Percentiles rank a stretch among this genome's conserved stretches.
These are phyloP conservation scores for Ensete glaucum DNA, from an alignment of 176 grass and related monocot species.

Conservation along the genomic window DNA sequence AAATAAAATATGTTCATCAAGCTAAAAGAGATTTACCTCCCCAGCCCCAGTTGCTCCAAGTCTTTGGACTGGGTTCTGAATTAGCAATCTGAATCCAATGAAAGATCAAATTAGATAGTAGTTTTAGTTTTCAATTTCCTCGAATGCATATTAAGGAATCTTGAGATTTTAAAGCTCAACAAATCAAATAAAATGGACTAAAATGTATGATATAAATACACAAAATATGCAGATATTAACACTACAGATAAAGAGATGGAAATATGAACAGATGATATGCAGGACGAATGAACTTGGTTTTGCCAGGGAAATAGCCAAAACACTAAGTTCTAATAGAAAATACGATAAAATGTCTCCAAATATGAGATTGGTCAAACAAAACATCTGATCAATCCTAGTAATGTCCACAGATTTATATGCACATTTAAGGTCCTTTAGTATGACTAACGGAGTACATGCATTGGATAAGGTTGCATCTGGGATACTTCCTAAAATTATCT, in stretches of 20 bases:
- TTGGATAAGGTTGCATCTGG: too few species aligned
- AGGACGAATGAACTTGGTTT: not conserved
- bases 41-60: constrained; percentile 81
- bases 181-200: too few species aligned
- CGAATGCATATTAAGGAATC: not conserved
- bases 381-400: too few species aligned
- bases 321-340: too few species aligned
- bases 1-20: constrained; percentile 10
- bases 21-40: constrained; percentile 60
- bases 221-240: not conserved
- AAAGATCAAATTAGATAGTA: not conserved
- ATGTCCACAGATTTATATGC: too few species aligned
- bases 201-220: not conserved
- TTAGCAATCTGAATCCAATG: constrained; percentile 46
- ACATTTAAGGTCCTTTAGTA: too few species aligned
- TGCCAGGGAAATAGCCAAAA: not conserved
- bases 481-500: too few species aligned
- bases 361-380: too few species aligned
- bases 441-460: too few species aligned
- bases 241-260: too few species aligned
- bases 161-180: not conserved
- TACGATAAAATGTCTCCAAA: too few species aligned
- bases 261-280: too few species aligned
- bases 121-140: not conserved
- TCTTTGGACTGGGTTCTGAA: constrained; percentile 75